These are phyloP conservation scores for Holtermannia corniformis DNA, from an alignment of 768 basidiomycete species.

Conservation along the genomic window DNA sequence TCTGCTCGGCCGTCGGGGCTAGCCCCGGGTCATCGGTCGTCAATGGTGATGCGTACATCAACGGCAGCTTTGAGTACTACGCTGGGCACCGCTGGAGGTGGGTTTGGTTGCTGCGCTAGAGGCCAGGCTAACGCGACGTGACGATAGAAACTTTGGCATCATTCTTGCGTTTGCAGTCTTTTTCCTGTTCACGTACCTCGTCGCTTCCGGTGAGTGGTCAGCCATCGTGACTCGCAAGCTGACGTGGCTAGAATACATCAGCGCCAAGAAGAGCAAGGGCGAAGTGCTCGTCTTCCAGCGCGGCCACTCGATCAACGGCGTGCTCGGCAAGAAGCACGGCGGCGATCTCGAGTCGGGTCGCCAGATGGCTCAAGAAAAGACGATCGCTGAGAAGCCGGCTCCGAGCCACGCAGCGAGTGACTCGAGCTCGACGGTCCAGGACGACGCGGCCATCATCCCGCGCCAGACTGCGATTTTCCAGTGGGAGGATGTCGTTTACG, in stretches of 20 bases:
- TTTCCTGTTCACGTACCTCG: constrained; percentile 32
- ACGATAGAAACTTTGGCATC: constrained; percentile 33
- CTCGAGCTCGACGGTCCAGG: not conserved
- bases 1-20: constrained; percentile 34
- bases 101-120: constrained; percentile 30
- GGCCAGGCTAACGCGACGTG: constrained; percentile 8
- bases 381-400: not conserved
- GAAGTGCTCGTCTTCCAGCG: constrained; percentile 42
- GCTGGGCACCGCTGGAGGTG: constrained; percentile 37
- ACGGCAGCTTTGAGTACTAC: constrained; percentile 22
- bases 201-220: constrained; percentile 25
- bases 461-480: constrained; percentile 24
- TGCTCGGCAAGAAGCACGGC: constrained; percentile 5
- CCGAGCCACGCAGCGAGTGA: not conserved
- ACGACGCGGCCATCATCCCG: constrained; percentile 13
- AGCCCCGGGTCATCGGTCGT: constrained; percentile 30
- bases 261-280: constrained; percentile 41
- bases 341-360: constrained; percentile 24
- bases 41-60: constrained; percentile 34
- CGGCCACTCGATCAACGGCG: constrained; percentile 26
- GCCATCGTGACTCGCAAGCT: not conserved
- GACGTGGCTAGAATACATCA: constrained; percentile 26
- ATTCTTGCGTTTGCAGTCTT: constrained; percentile 32
- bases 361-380: constrained; percentile 5
- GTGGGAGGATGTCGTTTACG: constrained; percentile 28